phyloP scores from a whole-genome alignment of 1,284 basidiomycete genomes.

The Erythrobasidium hasegawianum region DNA sequence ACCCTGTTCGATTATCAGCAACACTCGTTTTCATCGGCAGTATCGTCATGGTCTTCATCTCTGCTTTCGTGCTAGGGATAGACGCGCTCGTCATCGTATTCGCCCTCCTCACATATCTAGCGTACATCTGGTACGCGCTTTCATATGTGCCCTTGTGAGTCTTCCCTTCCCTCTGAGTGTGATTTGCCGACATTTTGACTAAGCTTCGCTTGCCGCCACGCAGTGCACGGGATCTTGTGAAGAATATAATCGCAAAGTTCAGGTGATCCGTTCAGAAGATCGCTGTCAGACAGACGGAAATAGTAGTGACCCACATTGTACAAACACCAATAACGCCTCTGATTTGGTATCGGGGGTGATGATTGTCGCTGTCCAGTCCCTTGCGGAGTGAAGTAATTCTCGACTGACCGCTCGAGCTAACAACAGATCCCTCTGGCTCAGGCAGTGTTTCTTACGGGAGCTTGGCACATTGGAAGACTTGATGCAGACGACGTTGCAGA shows the following conservation, averaged over 20 bases:
- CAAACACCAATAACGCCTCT: too few relatives aligned
- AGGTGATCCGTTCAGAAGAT: background rate
- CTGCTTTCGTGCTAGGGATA: conserved; percentile 31
- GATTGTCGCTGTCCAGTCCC: too few relatives aligned
- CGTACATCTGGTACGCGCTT: conserved; percentile 32
- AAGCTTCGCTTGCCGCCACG: background rate
- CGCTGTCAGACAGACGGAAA: too few relatives aligned
- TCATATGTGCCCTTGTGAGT: conserved; percentile 32
- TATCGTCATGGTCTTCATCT: conserved; percentile 34
- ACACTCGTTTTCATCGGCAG: conserved; percentile 28
- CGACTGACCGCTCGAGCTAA: too few relatives aligned
- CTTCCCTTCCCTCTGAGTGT: background rate
- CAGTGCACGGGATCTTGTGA: conserved; percentile 28
- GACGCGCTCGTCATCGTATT: conserved; percentile 25
- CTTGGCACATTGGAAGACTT: too few relatives aligned
- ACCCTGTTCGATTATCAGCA: conserved; percentile 25
- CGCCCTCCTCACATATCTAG: conserved; percentile 30
- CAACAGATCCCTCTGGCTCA: too few relatives aligned
- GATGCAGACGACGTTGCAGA: too few relatives aligned
- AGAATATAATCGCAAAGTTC: conserved; percentile 24
- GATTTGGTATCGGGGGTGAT: too few relatives aligned
- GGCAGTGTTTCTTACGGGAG: too few relatives aligned
- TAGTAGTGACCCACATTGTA: too few relatives aligned
- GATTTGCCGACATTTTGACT: too few relatives aligned
- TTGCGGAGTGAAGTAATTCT: too few relatives aligned